Conservation (phyloP, 139 green algal genomes). For the Chara braunii region DNA sequence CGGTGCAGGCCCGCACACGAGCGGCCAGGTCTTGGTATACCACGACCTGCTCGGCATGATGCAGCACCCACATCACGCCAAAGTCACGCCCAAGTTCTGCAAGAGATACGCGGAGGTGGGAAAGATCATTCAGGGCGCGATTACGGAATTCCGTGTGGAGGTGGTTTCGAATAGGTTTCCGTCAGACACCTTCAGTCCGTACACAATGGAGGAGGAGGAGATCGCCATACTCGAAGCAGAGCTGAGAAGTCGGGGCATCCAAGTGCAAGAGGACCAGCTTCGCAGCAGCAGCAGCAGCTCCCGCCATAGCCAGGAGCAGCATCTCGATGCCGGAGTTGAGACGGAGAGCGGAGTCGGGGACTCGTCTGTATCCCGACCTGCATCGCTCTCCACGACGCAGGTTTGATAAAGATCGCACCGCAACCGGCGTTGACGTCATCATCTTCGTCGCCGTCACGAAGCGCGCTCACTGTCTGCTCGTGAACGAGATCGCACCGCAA, state of each 20-base stretch:
- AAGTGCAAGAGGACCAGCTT: too few relatives aligned
- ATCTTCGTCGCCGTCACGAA: too few relatives aligned
- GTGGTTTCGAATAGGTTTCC: slow-evolving; percentile 67
- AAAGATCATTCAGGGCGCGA: slow-evolving; percentile 55
- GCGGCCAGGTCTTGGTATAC: slow-evolving; percentile 95
- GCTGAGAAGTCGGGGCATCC: slow-evolving; percentile 5
- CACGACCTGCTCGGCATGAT: slow-evolving; percentile 98
- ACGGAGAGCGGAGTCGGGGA: too few relatives aligned
- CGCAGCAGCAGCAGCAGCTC: too few relatives aligned
- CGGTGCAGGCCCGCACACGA: slow-evolving; percentile 69
- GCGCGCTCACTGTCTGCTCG: too few relatives aligned
- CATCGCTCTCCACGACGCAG: too few relatives aligned
- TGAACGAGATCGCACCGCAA: too few relatives aligned
- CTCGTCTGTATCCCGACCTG: too few relatives aligned
- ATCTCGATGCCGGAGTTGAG: too few relatives aligned
- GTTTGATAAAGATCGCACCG: too few relatives aligned
- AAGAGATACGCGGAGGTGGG: slow-evolving; percentile 89
- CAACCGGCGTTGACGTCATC: too few relatives aligned
- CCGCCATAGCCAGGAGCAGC: too few relatives aligned
- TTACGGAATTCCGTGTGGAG: slow-evolving; percentile 69
- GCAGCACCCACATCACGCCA: slow-evolving; percentile 92
- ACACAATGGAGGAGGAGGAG: slow-evolving; percentile 46
- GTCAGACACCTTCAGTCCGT: slow-evolving; percentile 63
- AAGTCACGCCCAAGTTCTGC: slow-evolving; percentile 98
- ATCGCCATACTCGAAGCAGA: background rate